A percentile compares a stretch with the other conserved stretches of the same genome.
phyloP scores from a whole-genome alignment of 306 rosid genomes.

The Castanea sativa region DNA sequence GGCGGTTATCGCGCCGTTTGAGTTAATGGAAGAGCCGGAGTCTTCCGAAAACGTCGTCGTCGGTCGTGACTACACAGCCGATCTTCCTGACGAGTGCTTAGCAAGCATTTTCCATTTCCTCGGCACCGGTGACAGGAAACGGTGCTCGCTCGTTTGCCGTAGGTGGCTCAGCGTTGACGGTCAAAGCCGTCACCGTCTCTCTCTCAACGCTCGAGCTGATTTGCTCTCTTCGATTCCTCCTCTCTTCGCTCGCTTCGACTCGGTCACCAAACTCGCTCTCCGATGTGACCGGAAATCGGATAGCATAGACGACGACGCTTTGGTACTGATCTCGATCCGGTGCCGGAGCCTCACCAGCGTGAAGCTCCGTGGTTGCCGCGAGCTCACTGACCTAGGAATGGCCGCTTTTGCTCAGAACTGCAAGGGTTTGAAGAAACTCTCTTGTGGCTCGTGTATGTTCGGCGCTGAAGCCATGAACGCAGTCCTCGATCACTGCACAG shows the following conservation, averaged over 20 bases:
- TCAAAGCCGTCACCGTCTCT: conserved; percentile 57
- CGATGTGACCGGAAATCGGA: conserved; percentile 63
- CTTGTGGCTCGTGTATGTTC: conserved; percentile 65
- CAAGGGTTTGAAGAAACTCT: conserved; percentile 63
- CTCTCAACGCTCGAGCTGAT: conserved; percentile 49
- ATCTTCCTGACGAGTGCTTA: conserved; percentile 73
- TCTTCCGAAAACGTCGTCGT: not conserved
- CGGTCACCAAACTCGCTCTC: conserved; percentile 66
- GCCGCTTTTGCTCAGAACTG: conserved; percentile 55
- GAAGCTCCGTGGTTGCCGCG: conserved; percentile 73
- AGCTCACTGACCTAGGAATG: conserved; percentile 59
- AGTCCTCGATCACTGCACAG: conserved; percentile 43
- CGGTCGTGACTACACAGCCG: conserved; percentile 39
- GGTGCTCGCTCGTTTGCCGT: conserved; percentile 57
- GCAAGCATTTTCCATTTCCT: conserved; percentile 55
- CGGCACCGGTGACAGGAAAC: conserved; percentile 52
- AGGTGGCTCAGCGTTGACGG: conserved; percentile 71
- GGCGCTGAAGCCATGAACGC: conserved; percentile 62
- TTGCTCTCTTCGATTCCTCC: conserved; percentile 46
- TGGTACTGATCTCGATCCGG: conserved; percentile 55
- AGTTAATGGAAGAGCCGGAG: conserved; percentile 7
- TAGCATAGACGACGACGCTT: conserved; percentile 62
- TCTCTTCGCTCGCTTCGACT: conserved; percentile 60
- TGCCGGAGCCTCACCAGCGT: conserved; percentile 64
- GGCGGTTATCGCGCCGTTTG: not conserved